phyloP scores from a whole-genome alignment of 2,329 filamentous ascomycete genomes.

The Fusarium keratoplasticum region DNA sequence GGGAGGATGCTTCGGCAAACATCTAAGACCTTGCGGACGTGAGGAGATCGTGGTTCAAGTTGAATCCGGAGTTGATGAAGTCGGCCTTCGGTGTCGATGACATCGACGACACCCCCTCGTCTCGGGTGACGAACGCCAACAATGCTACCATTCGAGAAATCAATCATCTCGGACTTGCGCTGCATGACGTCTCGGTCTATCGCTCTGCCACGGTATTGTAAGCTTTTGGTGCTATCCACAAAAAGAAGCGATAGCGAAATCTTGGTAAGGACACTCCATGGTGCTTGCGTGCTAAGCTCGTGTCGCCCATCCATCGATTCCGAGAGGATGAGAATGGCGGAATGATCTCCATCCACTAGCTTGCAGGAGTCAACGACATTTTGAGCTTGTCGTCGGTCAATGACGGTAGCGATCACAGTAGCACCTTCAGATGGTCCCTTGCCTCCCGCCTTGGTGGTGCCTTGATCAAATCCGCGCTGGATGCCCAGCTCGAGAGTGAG shows the following conservation, averaged over 20 bases:
- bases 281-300: constrained; percentile 78
- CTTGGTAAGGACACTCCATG: constrained; percentile 78
- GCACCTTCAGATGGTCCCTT: constrained; percentile 36
- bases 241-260: constrained; percentile 72
- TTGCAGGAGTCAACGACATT: constrained; percentile 80
- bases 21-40: constrained; percentile 70
- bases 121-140: constrained; percentile 68
- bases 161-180: constrained; percentile 59
- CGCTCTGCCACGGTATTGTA: constrained; percentile 66
- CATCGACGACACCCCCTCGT: constrained; percentile 71
- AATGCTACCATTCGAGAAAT: constrained; percentile 60
- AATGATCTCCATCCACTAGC: constrained; percentile 73
- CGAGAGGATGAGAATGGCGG: constrained; percentile 77
- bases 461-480: constrained; percentile 47
- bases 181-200: constrained; percentile 64
- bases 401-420: constrained; percentile 48
- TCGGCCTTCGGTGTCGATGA: constrained; percentile 70
- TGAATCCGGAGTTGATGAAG: constrained; percentile 76
- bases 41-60: constrained; percentile 72
- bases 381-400: constrained; percentile 69
- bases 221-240: constrained; percentile 68
- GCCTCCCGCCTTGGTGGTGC: constrained; percentile 33
- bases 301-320: constrained; percentile 72
- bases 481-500: constrained; percentile 71
- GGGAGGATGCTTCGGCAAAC: constrained; percentile 74